Base-by-base conservation (phyloP, 1,284 basidiomycete genomes). In the Limonomyces culmigenus region DNA sequence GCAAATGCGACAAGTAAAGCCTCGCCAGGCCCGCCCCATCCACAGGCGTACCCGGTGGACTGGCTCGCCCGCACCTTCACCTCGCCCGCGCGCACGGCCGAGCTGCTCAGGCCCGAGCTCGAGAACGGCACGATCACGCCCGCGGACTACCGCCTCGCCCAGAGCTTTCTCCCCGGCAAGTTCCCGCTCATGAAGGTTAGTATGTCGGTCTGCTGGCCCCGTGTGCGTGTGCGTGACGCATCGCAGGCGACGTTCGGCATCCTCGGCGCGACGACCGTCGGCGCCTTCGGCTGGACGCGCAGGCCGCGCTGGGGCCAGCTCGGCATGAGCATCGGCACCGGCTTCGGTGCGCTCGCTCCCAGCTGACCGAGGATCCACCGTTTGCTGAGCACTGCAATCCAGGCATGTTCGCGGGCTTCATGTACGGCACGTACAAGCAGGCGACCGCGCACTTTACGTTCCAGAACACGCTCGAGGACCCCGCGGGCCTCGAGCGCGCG, bases 81-180 rank as follows among this genome's bases (percentile, higher is more conserved):
- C 34, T 53, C 53, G 20, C 54, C 47, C 36, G 45, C 49, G 36
- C 47, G 45, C 17, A 47, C 60, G 1, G 50, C 56, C 38, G 50
- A 55, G 19, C 67, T 78, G 37, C 59, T 79, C 27, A 53, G 58
- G 6, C 73, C 73, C 32, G 68, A 78, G 45, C 59, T 67, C 32
- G 69, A 77, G 29, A 54, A 59, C 19, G 70, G 67, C 14, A 57
- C 60, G 38, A 54, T 80, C 37, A 60, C 67, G 5, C 47, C 45
- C 18, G 60, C 61, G 34, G 76, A 79, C 56, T 77, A 65, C 48
- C 56, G 68, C 3, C 50, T 62, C 12, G 65, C 71, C 14, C 45
- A 57, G 39, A 45, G 48, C 23, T 74, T 74, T 52, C 51, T 74
- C 15, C 63, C 70, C 29, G 61, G 60, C 29, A 46, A 48, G 23